Percentiles rank a stretch among this genome's conserved stretches.
Conservation (phyloP, 1,284 basidiomycete genomes). For the Trichosporon inkin region DNA sequence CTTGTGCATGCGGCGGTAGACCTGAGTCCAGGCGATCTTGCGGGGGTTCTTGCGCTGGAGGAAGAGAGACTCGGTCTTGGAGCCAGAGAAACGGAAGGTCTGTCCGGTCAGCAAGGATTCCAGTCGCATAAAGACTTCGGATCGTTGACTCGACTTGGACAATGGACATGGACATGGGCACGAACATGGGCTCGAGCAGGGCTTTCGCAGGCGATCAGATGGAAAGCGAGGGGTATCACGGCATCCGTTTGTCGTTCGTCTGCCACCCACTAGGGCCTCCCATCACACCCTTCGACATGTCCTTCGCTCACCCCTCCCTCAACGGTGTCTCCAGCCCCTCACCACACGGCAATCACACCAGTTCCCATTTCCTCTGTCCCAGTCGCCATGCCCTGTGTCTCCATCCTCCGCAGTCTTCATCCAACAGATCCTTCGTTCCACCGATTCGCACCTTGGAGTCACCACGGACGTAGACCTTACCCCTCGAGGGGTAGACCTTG, state of each 20-base stretch:
- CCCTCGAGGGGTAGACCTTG: slow-evolving; percentile 95
- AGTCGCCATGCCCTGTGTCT: neutral
- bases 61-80: slow-evolving; percentile 95
- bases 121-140: neutral
- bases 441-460: slow-evolving; percentile 77
- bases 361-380: neutral
- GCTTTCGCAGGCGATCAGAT: too few species aligned
- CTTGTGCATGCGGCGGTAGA: slow-evolving; percentile 98
- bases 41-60: slow-evolving; percentile 99
- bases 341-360: neutral
- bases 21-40: slow-evolving; percentile 97
- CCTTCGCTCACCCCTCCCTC: too few species aligned
- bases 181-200: neutral
- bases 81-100: slow-evolving; percentile 86
- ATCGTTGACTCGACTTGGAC: neutral
- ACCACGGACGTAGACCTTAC: slow-evolving; percentile 89
- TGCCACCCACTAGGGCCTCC: too few species aligned
- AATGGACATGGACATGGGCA: neutral
- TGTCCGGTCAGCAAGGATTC: slow-evolving; percentile 41
- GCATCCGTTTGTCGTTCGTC: too few species aligned
- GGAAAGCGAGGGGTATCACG: too few species aligned
- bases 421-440: neutral
- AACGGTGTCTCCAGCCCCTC: neutral
- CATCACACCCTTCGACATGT: too few species aligned
- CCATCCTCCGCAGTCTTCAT: neutral